phyloP scores from a whole-genome alignment of 768 basidiomycete genomes.

The Mycena vitilis region DNA sequence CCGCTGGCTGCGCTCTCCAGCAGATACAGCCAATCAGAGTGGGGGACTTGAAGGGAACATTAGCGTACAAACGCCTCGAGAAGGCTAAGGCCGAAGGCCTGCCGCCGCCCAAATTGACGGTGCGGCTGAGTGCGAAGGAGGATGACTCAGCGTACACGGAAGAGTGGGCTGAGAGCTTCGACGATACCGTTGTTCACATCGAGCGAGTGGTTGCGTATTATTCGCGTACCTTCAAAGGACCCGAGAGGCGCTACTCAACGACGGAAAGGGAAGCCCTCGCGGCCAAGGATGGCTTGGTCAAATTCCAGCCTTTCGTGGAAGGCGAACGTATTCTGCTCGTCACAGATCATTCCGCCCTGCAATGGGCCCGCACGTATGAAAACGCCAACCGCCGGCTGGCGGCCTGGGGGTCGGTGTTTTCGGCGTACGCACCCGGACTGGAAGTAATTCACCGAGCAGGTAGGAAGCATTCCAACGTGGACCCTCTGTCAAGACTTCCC shows the following conservation, averaged over 20 bases:
- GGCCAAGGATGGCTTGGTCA: conserved; percentile 41
- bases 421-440: conserved; percentile 17
- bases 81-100: conserved; percentile 20
- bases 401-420: conserved; percentile 42
- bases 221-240: conserved; percentile 35
- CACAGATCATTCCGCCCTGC: too few species aligned
- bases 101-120: neutral
- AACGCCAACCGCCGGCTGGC: too few species aligned
- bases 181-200: neutral
- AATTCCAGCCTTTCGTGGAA: conserved; percentile 46
- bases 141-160: neutral
- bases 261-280: conserved; percentile 45
- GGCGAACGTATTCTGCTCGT: conserved; percentile 38
- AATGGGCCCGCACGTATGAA: too few species aligned
- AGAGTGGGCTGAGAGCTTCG: neutral
- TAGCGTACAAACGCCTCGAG: conserved; percentile 5
- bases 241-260: conserved; percentile 40
- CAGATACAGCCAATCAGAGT: conserved; percentile 31
- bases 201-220: conserved; percentile 41
- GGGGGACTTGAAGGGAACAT: conserved; percentile 26
- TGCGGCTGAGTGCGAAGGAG: neutral
- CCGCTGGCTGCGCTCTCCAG: conserved; percentile 26
- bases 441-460: conserved; percentile 19
- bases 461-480: conserved; percentile 19
- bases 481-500: conserved; percentile 9